Evolutionary conservation across 441 rosid genomes (phyloP).

Genomic region (Euphorbia celastroides): DNA sequence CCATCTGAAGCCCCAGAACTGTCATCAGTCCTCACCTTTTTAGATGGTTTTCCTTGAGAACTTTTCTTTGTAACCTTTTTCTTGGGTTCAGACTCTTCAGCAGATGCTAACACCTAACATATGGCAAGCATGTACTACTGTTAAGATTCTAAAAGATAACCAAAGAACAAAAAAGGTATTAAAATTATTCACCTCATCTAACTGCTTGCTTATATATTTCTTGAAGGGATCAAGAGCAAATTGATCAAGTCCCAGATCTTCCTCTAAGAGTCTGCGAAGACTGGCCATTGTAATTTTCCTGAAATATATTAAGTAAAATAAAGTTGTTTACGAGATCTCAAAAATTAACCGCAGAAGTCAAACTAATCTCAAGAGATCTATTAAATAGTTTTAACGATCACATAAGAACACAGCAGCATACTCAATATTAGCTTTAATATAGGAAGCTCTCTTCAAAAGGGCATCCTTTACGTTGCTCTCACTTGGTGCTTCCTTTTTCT

Average conservation of each 20-base stretch:
- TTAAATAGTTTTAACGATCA: slow-evolving; percentile 4
- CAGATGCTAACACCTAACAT: slow-evolving; percentile 46
- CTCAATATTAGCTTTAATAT: slow-evolving; percentile 62
- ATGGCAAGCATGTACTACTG: slow-evolving; percentile 21
- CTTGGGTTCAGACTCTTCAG: slow-evolving; percentile 43
- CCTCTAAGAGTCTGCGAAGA: slow-evolving; percentile 77
- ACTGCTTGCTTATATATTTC: slow-evolving; percentile 50
- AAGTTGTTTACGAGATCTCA: slow-evolving; percentile 9
- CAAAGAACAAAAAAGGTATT: slow-evolving; percentile 15
- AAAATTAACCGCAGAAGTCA: neutral
- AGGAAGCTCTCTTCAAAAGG: slow-evolving; percentile 51
- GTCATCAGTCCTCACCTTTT: slow-evolving; percentile 26
- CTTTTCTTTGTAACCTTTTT: slow-evolving; percentile 35
- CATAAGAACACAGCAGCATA: slow-evolving; percentile 28
- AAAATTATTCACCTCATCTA: slow-evolving; percentile 55
- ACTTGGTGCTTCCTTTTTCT: slow-evolving; percentile 36
- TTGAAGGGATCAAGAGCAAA: slow-evolving; percentile 61
- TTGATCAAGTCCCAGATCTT: slow-evolving; percentile 66
- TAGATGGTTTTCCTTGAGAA: slow-evolving; percentile 35
- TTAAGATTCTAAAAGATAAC: slow-evolving; percentile 14
- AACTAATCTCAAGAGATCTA: slow-evolving; percentile 2
- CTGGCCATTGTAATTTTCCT: slow-evolving; percentile 72
- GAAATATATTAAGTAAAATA: slow-evolving; percentile 22
- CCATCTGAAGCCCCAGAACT: slow-evolving; percentile 39
- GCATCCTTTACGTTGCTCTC: slow-evolving; percentile 54